Conservation (phyloP, 208 protist genomes). For the Leishmania gerbilli region DNA sequence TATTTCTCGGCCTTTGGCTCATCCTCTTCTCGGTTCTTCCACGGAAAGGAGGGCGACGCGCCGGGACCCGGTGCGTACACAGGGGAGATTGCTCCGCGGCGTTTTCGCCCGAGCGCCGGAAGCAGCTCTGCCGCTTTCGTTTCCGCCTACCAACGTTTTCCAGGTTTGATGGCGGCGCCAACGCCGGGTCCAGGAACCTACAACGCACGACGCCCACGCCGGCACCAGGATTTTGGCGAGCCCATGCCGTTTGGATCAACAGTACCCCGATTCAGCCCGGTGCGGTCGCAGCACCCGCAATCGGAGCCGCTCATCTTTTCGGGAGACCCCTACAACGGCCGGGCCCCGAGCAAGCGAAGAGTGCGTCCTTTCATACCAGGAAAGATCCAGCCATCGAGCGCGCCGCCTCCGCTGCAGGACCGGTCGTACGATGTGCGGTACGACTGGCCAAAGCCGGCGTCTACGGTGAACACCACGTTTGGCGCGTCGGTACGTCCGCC, state of each 20-base stretch:
- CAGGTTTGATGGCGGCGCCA: conserved; percentile 2
- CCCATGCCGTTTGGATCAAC: conserved; percentile 67
- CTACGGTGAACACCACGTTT: conserved; percentile 49
- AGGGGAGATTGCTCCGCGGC: conserved; percentile 70
- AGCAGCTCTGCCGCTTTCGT: conserved; percentile 56
- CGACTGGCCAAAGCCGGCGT: conserved; percentile 69
- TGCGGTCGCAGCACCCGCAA: conserved; percentile 18
- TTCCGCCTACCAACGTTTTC: conserved; percentile 55
- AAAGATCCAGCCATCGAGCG: conserved; percentile 33
- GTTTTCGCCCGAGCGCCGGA: conserved; percentile 28
- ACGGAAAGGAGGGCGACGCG: conserved; percentile 16
- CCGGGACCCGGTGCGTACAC: conserved; percentile 82
- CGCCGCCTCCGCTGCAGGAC: conserved; percentile 20
- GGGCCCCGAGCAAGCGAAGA: conserved; percentile 2
- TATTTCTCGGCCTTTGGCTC: conserved; percentile 71
- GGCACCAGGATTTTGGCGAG: conserved; percentile 43
- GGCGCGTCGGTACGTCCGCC: conserved; percentile 40
- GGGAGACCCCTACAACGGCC: conserved; percentile 14
- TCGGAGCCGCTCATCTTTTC: conserved; percentile 24
- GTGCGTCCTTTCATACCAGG: conserved; percentile 35
- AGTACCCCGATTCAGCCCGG: conserved; percentile 57
- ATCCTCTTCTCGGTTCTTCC: conserved; percentile 48
- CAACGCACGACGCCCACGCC: conserved; percentile 30
- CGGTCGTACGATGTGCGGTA: conserved; percentile 69
- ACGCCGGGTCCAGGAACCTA: conserved; percentile 75